A percentile compares a stretch with the other conserved stretches of the same genome.
These are phyloP conservation scores for Xylariaceae sp. DNA, from an alignment of 2,329 filamentous ascomycete species.

Conservation along the genomic window DNA sequence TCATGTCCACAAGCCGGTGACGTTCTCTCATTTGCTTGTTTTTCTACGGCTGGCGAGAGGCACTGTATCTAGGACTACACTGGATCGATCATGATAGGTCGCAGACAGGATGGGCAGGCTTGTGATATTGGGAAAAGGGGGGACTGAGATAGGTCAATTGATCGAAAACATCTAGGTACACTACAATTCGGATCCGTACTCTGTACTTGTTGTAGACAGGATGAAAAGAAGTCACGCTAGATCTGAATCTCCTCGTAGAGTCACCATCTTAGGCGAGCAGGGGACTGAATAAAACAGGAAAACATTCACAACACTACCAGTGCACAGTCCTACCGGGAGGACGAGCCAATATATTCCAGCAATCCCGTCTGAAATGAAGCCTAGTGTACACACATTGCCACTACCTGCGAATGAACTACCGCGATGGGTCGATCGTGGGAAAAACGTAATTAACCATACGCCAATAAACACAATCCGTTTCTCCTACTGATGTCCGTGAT, in stretches of 20 bases:
- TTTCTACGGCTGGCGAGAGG: too few relatives aligned
- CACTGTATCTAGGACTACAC: too few relatives aligned
- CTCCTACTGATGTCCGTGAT: slow-evolving; percentile 24
- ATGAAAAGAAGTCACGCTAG: not conserved
- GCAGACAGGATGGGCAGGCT: not conserved
- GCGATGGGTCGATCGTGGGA: slow-evolving; percentile 7
- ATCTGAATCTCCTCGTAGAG: not conserved
- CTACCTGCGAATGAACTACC: slow-evolving; percentile 10
- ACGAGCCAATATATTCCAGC: slow-evolving; percentile 1
- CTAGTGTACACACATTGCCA: slow-evolving; percentile 2
- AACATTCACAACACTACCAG: not conserved
- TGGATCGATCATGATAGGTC: not conserved
- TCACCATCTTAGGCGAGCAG: too few relatives aligned
- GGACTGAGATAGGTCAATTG: not conserved
- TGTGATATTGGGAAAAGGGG: not conserved
- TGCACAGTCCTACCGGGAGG: not conserved
- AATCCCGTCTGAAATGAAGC: not conserved
- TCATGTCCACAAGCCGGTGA: not conserved
- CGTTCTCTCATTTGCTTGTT: too few relatives aligned
- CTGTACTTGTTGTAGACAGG: not conserved
- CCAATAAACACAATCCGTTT: slow-evolving; percentile 25
- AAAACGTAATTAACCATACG: slow-evolving; percentile 22
- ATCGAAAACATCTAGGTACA: too few relatives aligned
- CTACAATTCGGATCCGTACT: too few relatives aligned
- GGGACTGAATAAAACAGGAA: not conserved